Conservation (phyloP, 805 yeast species). For the Ogataea methanolica region DNA sequence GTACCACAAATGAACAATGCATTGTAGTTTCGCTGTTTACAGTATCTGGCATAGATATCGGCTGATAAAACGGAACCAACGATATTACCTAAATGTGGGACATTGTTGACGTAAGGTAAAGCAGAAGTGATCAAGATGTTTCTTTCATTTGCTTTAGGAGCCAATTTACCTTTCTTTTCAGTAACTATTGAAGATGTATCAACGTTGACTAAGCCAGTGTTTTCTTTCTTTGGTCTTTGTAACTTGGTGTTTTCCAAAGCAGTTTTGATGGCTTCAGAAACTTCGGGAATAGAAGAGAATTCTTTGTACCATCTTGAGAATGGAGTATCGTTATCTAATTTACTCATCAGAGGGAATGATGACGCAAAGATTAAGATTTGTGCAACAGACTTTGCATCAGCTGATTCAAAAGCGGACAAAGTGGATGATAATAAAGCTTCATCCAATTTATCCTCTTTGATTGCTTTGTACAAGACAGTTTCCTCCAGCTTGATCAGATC, state of each 20-base stretch:
- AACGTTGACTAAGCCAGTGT: constrained; percentile 34
- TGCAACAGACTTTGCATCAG: constrained; percentile 37
- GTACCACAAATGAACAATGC: constrained; percentile 91
- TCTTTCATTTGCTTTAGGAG: constrained; percentile 68
- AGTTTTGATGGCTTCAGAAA: constrained; percentile 39
- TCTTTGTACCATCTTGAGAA: constrained; percentile 36
- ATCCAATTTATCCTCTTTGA: constrained; percentile 33
- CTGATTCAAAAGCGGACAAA: constrained; percentile 14
- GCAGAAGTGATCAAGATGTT: constrained; percentile 93
- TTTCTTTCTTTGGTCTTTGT: constrained; percentile 35
- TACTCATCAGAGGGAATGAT: constrained; percentile 40
- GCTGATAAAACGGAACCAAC: constrained; percentile 94
- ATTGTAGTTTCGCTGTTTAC: constrained; percentile 84
- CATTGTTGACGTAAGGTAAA: constrained; percentile 95
- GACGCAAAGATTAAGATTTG: constrained; percentile 59
- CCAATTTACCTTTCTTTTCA: constrained; percentile 33
- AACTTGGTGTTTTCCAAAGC: constrained; percentile 45
- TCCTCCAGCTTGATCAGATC: constrained; percentile 40
- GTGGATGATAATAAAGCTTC: constrained; percentile 3
- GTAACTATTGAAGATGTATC: constrained; percentile 13
- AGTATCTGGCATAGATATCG: constrained; percentile 87
- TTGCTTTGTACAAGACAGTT: constrained; percentile 35
- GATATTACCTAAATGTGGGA: constrained; percentile 97
- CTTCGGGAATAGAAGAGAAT: constrained; percentile 34
- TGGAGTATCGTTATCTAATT: constrained; percentile 12